These are phyloP conservation scores for Thinopyrum elongatum DNA, from an alignment of 176 grass and related monocot species.

Conservation along the genomic window DNA sequence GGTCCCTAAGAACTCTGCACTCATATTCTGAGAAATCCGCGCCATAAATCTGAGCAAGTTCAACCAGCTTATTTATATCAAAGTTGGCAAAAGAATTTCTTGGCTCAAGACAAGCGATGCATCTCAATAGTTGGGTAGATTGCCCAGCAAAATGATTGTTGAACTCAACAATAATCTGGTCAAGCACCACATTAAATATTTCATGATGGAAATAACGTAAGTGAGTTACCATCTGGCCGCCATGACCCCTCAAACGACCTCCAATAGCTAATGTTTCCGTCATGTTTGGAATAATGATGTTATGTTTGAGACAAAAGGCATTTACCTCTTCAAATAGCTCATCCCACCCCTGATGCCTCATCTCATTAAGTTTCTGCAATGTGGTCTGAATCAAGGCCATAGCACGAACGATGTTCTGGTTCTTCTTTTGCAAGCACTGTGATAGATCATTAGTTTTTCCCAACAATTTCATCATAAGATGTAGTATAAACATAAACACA, in stretches of 20 bases:
- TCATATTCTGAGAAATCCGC: not conserved
- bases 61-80: not conserved
- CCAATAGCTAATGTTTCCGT: not conserved
- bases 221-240: not conserved
- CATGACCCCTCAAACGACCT: not conserved
- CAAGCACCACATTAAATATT: not conserved
- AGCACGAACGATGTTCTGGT: not conserved
- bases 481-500: not conserved
- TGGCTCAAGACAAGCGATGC: not conserved
- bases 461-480: not conserved
- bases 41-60: not conserved
- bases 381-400: no score
- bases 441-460: not conserved
- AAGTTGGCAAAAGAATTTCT: not conserved
- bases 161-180: not conserved
- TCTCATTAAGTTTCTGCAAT: no score
- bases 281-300: no score
- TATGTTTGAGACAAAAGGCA: no score
- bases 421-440: not conserved
- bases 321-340: no score
- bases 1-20: not conserved
- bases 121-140: not conserved
- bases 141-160: not conserved
- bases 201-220: not conserved
- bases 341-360: no score